phyloP scores from a whole-genome alignment of 2,329 filamentous ascomycete species.

The Leptographium procerum region DNA sequence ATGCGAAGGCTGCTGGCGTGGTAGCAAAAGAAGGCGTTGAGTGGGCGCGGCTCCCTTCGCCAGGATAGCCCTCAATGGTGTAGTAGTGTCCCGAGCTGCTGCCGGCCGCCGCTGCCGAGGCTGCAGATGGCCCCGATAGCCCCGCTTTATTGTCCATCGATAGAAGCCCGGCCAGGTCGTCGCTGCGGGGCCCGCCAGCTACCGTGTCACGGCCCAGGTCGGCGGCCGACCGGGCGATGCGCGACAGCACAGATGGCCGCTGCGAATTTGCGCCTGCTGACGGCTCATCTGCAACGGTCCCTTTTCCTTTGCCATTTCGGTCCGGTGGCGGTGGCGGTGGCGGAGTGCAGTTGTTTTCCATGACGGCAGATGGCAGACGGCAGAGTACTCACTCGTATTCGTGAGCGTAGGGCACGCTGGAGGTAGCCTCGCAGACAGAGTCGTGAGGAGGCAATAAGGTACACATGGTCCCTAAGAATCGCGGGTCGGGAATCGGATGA shows the following conservation, averaged over 20 bases:
- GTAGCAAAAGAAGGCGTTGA: background rate
- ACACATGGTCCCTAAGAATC: background rate
- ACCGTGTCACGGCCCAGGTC: slow-evolving; percentile 15
- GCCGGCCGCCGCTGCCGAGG: background rate
- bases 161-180: slow-evolving; percentile 9
- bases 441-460: background rate
- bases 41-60: background rate
- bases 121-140: background rate
- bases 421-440: background rate
- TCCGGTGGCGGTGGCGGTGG: background rate
- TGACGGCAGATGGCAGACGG: background rate
- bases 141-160: slow-evolving; percentile 13
- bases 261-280: background rate
- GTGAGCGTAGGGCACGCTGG: background rate
- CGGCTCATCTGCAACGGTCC: background rate
- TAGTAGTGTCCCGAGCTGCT: background rate
- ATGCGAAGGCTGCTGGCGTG: background rate
- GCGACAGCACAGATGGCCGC: slow-evolving; percentile 9
- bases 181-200: slow-evolving; percentile 10
- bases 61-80: background rate
- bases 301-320: slow-evolving; percentile 1
- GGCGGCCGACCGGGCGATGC: slow-evolving; percentile 19
- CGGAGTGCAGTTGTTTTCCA: background rate
- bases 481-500: background rate
- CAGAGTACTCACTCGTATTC: background rate